Evolutionary conservation across 1,139 yeast species (phyloP).

Genomic region (Yamadazyma trypodendri): DNA sequence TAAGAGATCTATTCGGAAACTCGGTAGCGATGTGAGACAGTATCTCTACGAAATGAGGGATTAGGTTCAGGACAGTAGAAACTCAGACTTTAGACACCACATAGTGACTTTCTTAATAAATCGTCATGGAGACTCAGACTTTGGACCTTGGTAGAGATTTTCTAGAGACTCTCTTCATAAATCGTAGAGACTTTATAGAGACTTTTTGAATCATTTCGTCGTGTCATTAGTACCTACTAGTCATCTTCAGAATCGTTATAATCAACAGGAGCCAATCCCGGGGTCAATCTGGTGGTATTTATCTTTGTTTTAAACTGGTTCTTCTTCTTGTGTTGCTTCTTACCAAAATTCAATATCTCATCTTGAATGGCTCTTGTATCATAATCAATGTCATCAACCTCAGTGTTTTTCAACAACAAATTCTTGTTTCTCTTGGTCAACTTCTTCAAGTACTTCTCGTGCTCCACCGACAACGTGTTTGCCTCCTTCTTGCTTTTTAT

Average conservation of each 20-base stretch:
- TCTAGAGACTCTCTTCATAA: no score
- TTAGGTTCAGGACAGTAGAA: no score
- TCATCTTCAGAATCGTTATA: slow-evolving; percentile 45
- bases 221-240: slow-evolving; percentile 9
- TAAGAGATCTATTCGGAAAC: slow-evolving; percentile 70
- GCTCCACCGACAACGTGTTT: slow-evolving; percentile 40
- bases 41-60: slow-evolving; percentile 55
- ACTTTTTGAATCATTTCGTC: no score
- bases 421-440: slow-evolving; percentile 49
- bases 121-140: no score
- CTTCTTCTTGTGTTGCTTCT: slow-evolving; percentile 28
- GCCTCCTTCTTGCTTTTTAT: slow-evolving; percentile 38
- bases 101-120: no score
- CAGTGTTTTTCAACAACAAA: slow-evolving; percentile 11
- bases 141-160: no score
- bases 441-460: slow-evolving; percentile 47
- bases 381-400: slow-evolving; percentile 8
- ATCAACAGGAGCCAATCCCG: slow-evolving; percentile 90
- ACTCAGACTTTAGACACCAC: no score
- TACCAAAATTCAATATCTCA: slow-evolving; percentile 15
- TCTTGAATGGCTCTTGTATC: slow-evolving; percentile 12
- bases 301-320: slow-evolving; percentile 44
- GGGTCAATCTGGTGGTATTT: slow-evolving; percentile 70
- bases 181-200: no score
- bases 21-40: slow-evolving; percentile 80